phyloP scores from a whole-genome alignment of 1,284 basidiomycete species.

The Athelia sp. region DNA sequence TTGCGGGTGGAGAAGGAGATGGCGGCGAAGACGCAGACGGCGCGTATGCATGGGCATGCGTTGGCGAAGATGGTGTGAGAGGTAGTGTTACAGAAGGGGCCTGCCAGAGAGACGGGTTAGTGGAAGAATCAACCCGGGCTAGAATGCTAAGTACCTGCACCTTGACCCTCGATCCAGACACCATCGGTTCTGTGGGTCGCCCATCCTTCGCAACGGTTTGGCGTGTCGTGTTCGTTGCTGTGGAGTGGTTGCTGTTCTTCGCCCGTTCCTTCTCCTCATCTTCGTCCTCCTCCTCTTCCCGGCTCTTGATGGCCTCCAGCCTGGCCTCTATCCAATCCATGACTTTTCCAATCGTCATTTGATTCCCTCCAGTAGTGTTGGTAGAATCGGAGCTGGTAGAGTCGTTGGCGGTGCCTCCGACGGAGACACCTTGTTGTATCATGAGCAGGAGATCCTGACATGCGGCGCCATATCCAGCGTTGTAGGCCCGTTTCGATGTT shows the following conservation, averaged over 20 bases:
- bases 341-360: constrained; percentile 67
- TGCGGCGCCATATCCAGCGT: constrained; percentile 69
- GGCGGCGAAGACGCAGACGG: neutral
- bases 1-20: neutral
- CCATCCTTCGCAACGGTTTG: neutral
- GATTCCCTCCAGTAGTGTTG: constrained; percentile 36
- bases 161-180: constrained; percentile 10
- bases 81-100: constrained; percentile 16
- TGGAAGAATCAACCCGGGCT: constrained; percentile 7
- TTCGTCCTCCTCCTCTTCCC: constrained; percentile 75
- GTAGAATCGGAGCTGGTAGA: constrained; percentile 27
- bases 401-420: constrained; percentile 32
- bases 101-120: neutral
- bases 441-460: constrained; percentile 74
- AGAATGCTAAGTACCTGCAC: constrained; percentile 21
- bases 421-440: constrained; percentile 75
- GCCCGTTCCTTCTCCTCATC: constrained; percentile 63
- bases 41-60: neutral
- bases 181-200: neutral
- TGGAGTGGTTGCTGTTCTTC: constrained; percentile 22
- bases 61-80: constrained; percentile 18
- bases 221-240: constrained; percentile 9
- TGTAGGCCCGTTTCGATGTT: constrained; percentile 71
- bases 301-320: constrained; percentile 61
- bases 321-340: constrained; percentile 77